These are phyloP conservation scores for Nemania sp. DNA, from an alignment of 2,329 filamentous ascomycete genomes.

Conservation along the genomic window DNA sequence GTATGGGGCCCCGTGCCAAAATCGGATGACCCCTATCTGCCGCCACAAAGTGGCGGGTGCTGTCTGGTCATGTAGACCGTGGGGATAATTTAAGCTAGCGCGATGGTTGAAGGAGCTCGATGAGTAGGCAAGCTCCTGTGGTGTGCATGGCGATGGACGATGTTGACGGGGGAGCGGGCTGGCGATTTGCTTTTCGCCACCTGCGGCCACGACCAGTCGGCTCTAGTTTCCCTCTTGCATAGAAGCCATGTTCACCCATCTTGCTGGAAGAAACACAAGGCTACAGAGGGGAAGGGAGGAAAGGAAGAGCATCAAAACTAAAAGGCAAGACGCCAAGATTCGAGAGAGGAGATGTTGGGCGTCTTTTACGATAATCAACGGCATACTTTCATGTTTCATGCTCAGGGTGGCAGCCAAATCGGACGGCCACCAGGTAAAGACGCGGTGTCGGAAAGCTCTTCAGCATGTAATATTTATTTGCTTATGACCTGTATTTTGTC, in stretches of 20 bases:
- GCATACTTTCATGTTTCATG: conserved; percentile 47
- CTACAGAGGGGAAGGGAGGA: conserved; percentile 30
- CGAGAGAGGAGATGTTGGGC: conserved; percentile 39
- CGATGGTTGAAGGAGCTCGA: conserved; percentile 25
- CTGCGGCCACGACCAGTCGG: conserved; percentile 34
- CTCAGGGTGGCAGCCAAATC: conserved; percentile 42
- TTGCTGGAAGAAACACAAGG: conserved; percentile 38
- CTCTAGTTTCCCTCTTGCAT: conserved; percentile 35
- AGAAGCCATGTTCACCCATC: conserved; percentile 38
- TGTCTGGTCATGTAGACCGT: conserved; percentile 87
- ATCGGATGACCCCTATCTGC: conserved; percentile 97
- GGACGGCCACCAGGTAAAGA: conserved; percentile 43
- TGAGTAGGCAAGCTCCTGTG: conserved; percentile 33
- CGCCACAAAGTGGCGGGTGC: conserved; percentile 92
- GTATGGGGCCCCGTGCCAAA: conserved; percentile 96
- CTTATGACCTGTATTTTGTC: conserved; percentile 54
- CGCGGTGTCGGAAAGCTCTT: conserved; percentile 54
- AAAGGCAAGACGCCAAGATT: conserved; percentile 41
- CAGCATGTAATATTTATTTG: conserved; percentile 63
- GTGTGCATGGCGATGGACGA: conserved; percentile 45
- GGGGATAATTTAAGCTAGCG: conserved; percentile 35
- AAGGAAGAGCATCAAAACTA: conserved; percentile 34
- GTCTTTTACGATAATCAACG: conserved; percentile 52
- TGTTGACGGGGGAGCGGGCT: conserved; percentile 36
- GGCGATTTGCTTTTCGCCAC: conserved; percentile 45